Evolutionary conservation across 345 rosid species (phyloP).

Genomic region (Hibiscus syriacus): DNA sequence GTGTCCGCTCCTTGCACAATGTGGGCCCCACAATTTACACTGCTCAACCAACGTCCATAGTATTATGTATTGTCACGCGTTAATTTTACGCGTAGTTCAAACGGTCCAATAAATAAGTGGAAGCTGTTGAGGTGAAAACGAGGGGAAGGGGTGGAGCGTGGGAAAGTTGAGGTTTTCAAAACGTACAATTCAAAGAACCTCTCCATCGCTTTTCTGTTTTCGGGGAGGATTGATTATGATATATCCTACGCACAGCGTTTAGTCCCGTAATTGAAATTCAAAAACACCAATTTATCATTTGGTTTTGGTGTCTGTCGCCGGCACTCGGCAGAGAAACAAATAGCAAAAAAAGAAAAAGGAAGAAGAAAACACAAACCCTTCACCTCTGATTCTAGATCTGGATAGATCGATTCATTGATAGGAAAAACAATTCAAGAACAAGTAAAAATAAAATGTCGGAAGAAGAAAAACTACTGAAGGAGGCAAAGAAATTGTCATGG

Average conservation of each 20-base stretch:
- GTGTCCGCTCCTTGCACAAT: background rate
- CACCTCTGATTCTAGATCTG: slow-evolving; percentile 9
- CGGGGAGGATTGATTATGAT: slow-evolving; percentile 9
- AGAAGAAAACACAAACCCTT: background rate
- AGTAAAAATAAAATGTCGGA: slow-evolving; percentile 57
- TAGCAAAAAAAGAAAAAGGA: slow-evolving; percentile 8
- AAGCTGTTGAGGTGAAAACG: background rate
- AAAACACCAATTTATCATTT: slow-evolving; percentile 16
- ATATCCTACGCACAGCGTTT: slow-evolving; percentile 8
- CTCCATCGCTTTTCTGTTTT: slow-evolving; percentile 12
- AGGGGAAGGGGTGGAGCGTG: background rate
- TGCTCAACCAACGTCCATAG: background rate
- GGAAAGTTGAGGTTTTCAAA: slow-evolving; percentile 11
- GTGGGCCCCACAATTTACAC: background rate
- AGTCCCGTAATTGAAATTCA: slow-evolving; percentile 5
- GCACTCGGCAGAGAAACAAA: slow-evolving; percentile 27
- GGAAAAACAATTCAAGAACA: no score
- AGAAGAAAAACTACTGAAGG: slow-evolving; percentile 85
- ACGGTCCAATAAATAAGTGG: background rate
- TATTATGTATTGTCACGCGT: background rate
- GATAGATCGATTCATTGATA: slow-evolving; percentile 11
- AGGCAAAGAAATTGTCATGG: slow-evolving; percentile 98
- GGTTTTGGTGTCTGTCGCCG: slow-evolving; percentile 44
- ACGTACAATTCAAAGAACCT: slow-evolving; percentile 53
- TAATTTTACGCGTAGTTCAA: background rate